Percentiles rank a stretch among this genome's conserved stretches.
phyloP scores from a whole-genome alignment of 2,329 filamentous ascomycete species.

The Paecilomyces variotii region DNA sequence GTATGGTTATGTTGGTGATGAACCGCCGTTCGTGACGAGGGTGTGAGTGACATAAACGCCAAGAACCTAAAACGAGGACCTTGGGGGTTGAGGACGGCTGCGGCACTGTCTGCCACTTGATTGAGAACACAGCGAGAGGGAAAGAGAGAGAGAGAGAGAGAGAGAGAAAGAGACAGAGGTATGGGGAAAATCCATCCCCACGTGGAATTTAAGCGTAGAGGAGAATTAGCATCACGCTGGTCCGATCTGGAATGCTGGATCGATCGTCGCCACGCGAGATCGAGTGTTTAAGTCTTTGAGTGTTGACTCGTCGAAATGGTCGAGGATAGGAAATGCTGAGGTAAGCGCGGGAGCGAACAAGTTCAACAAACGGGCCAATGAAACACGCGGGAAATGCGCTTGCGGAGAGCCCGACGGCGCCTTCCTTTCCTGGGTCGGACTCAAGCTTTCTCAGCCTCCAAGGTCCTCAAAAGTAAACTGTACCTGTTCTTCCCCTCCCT shows the following conservation, averaged over 20 bases:
- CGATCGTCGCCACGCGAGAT: not conserved
- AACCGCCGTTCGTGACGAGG: not conserved
- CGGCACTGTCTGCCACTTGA: not conserved
- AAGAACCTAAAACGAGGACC: not conserved
- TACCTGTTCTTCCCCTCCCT: slow-evolving; percentile 1
- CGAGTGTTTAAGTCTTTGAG: too few relatives aligned
- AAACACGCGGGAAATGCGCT: not conserved
- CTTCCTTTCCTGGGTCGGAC: not conserved
- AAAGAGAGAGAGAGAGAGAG: too few relatives aligned
- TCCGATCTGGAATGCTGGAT: not conserved
- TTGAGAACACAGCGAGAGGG: not conserved
- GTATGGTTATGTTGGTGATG: not conserved
- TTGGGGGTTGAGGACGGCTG: not conserved
- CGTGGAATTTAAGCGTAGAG: not conserved
- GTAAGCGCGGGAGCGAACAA: not conserved
- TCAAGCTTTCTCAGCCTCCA: slow-evolving; percentile 14
- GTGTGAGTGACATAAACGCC: not conserved
- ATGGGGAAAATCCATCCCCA: not conserved
- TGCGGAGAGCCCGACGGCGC: not conserved
- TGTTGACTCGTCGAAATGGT: not conserved
- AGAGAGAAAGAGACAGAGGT: not conserved
- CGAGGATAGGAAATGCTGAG: not conserved
- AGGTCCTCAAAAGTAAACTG: slow-evolving; percentile 26
- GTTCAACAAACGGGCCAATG: too few relatives aligned
- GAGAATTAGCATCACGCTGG: not conserved